phyloP scores from a whole-genome alignment of 1,284 basidiomycete genomes.

The Cystobasidium sp. region DNA sequence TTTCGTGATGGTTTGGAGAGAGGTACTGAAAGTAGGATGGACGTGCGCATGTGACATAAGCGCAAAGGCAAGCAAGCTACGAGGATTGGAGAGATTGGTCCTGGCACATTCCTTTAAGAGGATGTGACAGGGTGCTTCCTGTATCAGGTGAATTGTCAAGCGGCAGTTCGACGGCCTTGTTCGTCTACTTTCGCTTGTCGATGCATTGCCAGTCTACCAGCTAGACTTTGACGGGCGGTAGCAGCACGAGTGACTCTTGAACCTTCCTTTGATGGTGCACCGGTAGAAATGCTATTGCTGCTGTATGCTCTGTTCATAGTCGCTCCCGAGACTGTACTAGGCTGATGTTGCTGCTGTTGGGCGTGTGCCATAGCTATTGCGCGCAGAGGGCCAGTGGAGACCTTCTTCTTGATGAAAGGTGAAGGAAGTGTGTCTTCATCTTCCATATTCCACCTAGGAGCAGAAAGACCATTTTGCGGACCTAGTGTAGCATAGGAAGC shows the following conservation, averaged over 20 bases:
- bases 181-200: slow-evolving; percentile 40
- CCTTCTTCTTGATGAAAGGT: slow-evolving; percentile 69
- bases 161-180: slow-evolving; percentile 33
- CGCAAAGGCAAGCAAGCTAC: too few relatives aligned
- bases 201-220: slow-evolving; percentile 29
- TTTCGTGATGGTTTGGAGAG: too few relatives aligned
- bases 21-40: too few relatives aligned
- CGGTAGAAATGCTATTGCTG: slow-evolving; percentile 28
- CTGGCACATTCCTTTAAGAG: too few relatives aligned
- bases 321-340: slow-evolving; percentile 29
- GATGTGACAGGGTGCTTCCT: too few relatives aligned
- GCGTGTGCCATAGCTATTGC: slow-evolving; percentile 37
- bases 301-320: slow-evolving; percentile 37
- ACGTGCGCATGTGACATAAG: too few relatives aligned
- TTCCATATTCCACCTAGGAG: slow-evolving; percentile 64
- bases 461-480: slow-evolving; percentile 9
- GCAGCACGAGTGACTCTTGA: slow-evolving; percentile 17
- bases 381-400: slow-evolving; percentile 34
- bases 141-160: not conserved
- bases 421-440: slow-evolving; percentile 83
- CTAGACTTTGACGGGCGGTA: slow-evolving; percentile 35
- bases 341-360: slow-evolving; percentile 29
- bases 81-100: too few relatives aligned
- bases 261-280: slow-evolving; percentile 13
- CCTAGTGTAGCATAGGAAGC: slow-evolving; percentile 55